phyloP scores from a whole-genome alignment of 768 basidiomycete species.

The Pisolithus marmoratus region DNA sequence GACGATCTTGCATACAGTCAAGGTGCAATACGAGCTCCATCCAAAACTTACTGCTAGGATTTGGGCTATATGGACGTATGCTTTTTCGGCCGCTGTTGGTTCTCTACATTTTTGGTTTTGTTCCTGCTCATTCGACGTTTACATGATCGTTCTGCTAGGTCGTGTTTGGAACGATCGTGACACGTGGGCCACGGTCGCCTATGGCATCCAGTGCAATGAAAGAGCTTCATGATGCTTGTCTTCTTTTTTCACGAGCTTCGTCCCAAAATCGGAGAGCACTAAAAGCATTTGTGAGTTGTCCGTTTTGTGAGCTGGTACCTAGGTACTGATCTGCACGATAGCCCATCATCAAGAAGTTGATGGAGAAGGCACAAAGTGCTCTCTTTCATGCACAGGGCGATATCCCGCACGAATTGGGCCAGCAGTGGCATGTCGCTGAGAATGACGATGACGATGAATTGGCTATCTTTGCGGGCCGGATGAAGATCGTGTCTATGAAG shows the following conservation, averaged over 20 bases:
- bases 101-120: not conserved
- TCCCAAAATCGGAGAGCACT: conserved; percentile 53
- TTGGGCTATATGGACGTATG: conserved; percentile 61
- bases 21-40: conserved; percentile 41
- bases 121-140: not conserved
- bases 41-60: conserved; percentile 48
- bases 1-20: conserved; percentile 47
- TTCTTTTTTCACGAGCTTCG: conserved; percentile 59
- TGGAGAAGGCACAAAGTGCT: conserved; percentile 62
- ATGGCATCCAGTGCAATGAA: conserved; percentile 61
- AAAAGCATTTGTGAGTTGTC: conserved; percentile 54
- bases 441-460: conserved; percentile 58
- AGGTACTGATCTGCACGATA: conserved; percentile 17
- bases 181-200: conserved; percentile 63
- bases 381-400: conserved; percentile 39
- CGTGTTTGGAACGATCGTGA: conserved; percentile 76
- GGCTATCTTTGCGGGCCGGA: conserved; percentile 64
- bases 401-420: conserved; percentile 25
- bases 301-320: not conserved
- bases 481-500: conserved; percentile 51
- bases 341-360: conserved; percentile 56
- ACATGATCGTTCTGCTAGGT: conserved; percentile 37
- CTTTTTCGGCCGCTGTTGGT: conserved; percentile 49
- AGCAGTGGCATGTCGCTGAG: conserved; percentile 48
- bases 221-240: conserved; percentile 63